These are phyloP conservation scores for Primulina tabacum DNA, from an alignment of 257 asterid genomes.

Conservation along the genomic window DNA sequence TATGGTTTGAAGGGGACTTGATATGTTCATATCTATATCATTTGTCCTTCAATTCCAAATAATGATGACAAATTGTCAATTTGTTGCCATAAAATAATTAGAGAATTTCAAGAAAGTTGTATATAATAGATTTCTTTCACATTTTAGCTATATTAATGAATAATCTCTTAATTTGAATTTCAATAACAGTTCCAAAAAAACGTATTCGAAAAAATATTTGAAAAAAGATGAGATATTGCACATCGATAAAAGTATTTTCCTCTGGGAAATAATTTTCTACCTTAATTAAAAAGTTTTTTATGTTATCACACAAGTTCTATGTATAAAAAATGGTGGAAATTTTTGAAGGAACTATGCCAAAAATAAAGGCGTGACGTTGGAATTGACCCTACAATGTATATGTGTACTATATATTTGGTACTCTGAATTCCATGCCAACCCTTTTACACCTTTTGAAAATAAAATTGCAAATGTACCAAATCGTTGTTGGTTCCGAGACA, in stretches of 20 bases:
- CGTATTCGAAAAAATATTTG: too few relatives aligned
- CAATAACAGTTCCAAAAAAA: too few relatives aligned
- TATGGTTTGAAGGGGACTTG: constrained; percentile 27
- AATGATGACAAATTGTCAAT: constrained; percentile 5
- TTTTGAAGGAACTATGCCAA: constrained; percentile 17
- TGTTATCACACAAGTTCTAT: too few relatives aligned
- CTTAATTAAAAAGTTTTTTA: too few relatives aligned
- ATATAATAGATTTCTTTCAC: too few relatives aligned
- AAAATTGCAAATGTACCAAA: neutral
- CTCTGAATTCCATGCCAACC: neutral
- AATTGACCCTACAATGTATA: neutral
- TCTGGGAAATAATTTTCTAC: too few relatives aligned
- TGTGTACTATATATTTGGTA: neutral
- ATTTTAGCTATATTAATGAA: too few relatives aligned
- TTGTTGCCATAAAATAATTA: neutral
- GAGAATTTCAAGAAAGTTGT: neutral
- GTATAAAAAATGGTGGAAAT: neutral
- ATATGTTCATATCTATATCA: constrained; percentile 19
- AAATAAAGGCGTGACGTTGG: neutral
- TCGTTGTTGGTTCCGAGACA: neutral
- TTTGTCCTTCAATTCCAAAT: neutral
- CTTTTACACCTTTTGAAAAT: neutral
- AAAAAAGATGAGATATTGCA: too few relatives aligned
- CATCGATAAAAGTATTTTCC: too few relatives aligned
- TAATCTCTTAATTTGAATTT: too few relatives aligned